Evolutionary conservation across 2,329 filamentous ascomycete species (phyloP), one percentile per base, ranked within the genome.

Genomic region (Pyrenophora seminiperda): DNA sequence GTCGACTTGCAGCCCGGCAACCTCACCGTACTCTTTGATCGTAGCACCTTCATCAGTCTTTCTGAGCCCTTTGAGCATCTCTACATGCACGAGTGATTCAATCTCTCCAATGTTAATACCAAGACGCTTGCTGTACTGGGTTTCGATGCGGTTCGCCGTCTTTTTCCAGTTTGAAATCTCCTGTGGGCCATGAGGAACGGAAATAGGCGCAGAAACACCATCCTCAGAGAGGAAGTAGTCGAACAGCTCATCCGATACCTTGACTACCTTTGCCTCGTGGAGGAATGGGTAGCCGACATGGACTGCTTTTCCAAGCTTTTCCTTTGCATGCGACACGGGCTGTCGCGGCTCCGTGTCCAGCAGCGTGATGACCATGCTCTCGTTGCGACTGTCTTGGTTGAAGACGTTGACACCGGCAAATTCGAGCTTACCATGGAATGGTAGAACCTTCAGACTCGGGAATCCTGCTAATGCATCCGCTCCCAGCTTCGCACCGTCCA

Each of bases 281-380:
- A 99, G 76, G 76, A 97, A 99, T 1, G 94, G 94, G 67, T 96
- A 99, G 30, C 93, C 92, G 53, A 97, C 89, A 69, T 91, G 91
- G 52, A 96, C 92, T 53, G 87, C 86, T 73, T 93, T 83, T 36
- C 92, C 93, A 36, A 99, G 81, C 68, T 91, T 93, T 41, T 79
- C 76, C 70, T 91, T 90, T 47, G 92, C 92, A 46, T 83, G 77
- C 59, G 89, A 85, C 17, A 86, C 79, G 57, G 83, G 89, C 39
- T 88, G 86, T 29, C 88, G 85, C 50, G 77, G 75, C 56, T 92
- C 90, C 0, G 89, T 84, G 30, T 90, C 87, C 24, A 86, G 81
- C 41, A 99, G 79, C 2, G 90, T 96, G 48, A 97, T 83, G 18
- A 97, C 84, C 85, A 97, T 92, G 73, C 93, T 99, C 73, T 97